Evolutionary conservation across 345 rosid species (phyloP).

Genomic region (Capsella bursapastoris): DNA sequence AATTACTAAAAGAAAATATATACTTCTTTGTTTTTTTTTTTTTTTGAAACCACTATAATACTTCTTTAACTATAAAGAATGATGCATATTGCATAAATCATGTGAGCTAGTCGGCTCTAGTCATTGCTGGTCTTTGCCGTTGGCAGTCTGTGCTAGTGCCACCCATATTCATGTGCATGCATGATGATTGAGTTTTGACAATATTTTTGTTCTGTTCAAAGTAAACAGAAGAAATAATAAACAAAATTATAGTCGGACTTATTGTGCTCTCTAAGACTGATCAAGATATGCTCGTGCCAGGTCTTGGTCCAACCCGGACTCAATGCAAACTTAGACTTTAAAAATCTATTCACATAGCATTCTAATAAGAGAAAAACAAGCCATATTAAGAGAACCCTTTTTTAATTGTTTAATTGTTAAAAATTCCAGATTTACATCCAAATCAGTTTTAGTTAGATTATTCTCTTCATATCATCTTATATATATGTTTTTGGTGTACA

Average conservation of each 20-base stretch:
- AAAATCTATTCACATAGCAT: neutral
- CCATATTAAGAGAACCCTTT: neutral
- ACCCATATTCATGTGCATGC: neutral
- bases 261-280: neutral
- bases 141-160: conserved; percentile 2
- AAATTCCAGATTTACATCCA: too few relatives aligned
- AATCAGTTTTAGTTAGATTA: too few relatives aligned
- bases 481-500: too few relatives aligned
- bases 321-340: neutral
- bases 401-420: too few relatives aligned
- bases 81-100: neutral
- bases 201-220: neutral
- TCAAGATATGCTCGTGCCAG: neutral
- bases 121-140: conserved; percentile 21
- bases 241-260: neutral
- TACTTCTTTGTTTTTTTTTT: too few relatives aligned
- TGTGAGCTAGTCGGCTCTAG: conserved; percentile 17
- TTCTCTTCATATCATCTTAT: too few relatives aligned
- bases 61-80: too few relatives aligned
- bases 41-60: too few relatives aligned
- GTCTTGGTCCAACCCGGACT: neutral
- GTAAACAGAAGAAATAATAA: neutral
- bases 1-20: too few relatives aligned
- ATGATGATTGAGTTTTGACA: conserved; percentile 7
- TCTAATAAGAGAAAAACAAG: too few relatives aligned